Conservation (phyloP, 495 filamentous ascomycete species). For the Parathielavia hyrcaniae region DNA sequence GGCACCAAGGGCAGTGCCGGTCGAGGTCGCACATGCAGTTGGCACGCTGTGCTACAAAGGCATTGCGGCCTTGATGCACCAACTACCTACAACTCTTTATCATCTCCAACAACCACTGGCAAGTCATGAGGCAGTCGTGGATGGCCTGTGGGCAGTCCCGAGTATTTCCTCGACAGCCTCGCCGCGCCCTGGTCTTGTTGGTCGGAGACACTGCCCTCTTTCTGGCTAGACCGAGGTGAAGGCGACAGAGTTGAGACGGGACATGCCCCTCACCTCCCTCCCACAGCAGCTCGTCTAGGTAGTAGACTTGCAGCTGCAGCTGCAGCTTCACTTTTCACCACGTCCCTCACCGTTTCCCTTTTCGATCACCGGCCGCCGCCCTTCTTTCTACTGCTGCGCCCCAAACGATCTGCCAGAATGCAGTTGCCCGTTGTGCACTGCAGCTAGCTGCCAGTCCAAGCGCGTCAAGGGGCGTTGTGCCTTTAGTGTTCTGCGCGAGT, state of each 20-base stretch:
- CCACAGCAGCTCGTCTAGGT: too few relatives aligned
- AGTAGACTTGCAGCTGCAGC: not conserved
- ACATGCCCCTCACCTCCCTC: not conserved
- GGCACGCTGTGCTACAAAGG: too few relatives aligned
- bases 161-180: not conserved
- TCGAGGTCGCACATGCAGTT: not conserved
- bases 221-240: constrained; percentile 1
- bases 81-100: too few relatives aligned
- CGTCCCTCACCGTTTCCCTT: not conserved
- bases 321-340: not conserved
- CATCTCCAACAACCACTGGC: too few relatives aligned
- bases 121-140: not conserved
- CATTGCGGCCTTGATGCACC: too few relatives aligned
- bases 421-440: not conserved
- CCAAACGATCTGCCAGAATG: not conserved
- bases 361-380: not conserved
- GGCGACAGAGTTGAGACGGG: not conserved
- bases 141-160: not conserved
- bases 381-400: not conserved
- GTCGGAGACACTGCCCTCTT: not conserved
- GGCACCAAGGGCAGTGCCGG: not conserved
- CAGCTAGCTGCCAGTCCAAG: not conserved
- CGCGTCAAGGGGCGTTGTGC: not conserved
- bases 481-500: not conserved
- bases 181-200: not conserved